Base-by-base conservation (phyloP, 83 land plant species). In the Picea abies region DNA sequence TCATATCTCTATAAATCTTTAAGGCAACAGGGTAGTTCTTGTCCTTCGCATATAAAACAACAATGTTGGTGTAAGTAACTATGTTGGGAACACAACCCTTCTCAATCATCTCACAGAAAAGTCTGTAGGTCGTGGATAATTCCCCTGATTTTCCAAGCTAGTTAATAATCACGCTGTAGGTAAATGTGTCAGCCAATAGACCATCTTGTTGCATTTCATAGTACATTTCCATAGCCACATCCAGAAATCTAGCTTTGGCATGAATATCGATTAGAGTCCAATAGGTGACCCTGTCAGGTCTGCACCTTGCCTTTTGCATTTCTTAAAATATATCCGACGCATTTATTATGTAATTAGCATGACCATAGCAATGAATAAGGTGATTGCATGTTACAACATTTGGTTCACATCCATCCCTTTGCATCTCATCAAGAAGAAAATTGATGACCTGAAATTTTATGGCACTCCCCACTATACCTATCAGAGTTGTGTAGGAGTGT, bases 91-190 rank as follows among this genome's bases (percentile, higher is more conserved):
- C 88, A 83, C 91, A 96, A 14, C 99, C 99, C 37, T 86, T 87
- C 78, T 87, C 88, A 83, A 92, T 77, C 99, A 98, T 98, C 90
- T 96, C 97, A 73, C 86, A 87, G 85, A 98, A 94, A 12, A 98
- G 90, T 85, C 87, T 93, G 52, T 96, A 85, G 10, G 99, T 99
- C 66, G 90, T 89, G 82, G 85, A 47, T 60, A 98, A 87, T 66
- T 98, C 91, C 16, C 99, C 99, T 20, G 96, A 94, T 87, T 98
- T 98, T 22, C 99, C 99, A 26, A 98, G 91, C 85, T 97, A 98
- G 80, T 98, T 98, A 76, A 98, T 96, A 23, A 98, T 98, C 4
- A 92, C 94, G 83, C 97, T 96, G 86, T 98, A 98, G 3, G 95
- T 94, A 83, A 96, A 98, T 1, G 99, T 96, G 79, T 98, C 99